Evolutionary conservation across 345 rosid genomes (phyloP), one percentile per base, ranked within the genome.

Genomic region (Litchi chinensis): DNA sequence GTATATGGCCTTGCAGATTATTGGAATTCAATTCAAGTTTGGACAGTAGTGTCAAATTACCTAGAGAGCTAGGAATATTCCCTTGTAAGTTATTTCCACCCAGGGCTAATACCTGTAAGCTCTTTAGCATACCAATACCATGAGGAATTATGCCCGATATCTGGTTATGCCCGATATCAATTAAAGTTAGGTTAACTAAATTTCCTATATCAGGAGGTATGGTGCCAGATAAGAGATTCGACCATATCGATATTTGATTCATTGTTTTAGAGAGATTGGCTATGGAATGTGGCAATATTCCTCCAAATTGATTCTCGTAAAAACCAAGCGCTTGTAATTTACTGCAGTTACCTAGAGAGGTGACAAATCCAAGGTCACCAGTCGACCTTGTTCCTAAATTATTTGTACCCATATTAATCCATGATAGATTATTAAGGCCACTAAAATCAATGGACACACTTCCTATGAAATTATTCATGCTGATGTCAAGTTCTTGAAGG

Each of bases 181-280:
- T 6, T 0, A 0, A 4, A 32, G 24, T 24, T 65, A 82, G 43
- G 16, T 52, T 80, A 16, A 74, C 65, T 3, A 85, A 83, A 67
- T 85, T 82, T 9, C 60, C 78, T 3, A 85, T 57, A 8, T 26
- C 75, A 0, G 11, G 22, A 4, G 84, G 80, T 6, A 76, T 76
- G 46, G 0, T 4, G 4, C 82, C 70, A 0, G 28, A n/a, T 22
- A 82, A 41, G 10, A 46, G 19, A 70, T 82, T 79, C 0, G 2
- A 0, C 0, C 50, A 68, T 1, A 74, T 3, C 0, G 0, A 0
- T 1, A 82, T 1, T 0, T 0, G 0, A 0, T 0, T 5, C 0
- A 71, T 18, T 26, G 21, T 56, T 7, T 22, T 32, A 1, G 81
- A 80, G 12, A 79, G 60, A 63, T 82, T 85, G 65, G 52, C 57